Conservation (phyloP, 441 rosid genomes). For the Aleurites moluccanus region DNA sequence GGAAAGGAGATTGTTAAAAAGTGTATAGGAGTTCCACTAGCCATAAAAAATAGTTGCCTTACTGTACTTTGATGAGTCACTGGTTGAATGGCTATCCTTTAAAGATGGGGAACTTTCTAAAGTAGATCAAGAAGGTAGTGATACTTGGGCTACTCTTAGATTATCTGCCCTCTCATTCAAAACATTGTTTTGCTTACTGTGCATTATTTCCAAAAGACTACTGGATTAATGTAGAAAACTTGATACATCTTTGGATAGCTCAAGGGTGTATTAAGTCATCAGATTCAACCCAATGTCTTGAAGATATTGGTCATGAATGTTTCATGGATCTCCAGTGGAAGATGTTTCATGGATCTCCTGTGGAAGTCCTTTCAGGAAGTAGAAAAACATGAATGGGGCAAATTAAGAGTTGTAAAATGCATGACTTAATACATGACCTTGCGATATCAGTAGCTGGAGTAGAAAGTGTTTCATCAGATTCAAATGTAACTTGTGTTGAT, state of each 20-base stretch:
- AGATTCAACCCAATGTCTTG: background rate
- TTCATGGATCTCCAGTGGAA: constrained; percentile 17
- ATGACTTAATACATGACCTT: constrained; percentile 37
- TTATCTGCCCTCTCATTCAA: constrained; percentile 18
- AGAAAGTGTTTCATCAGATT: background rate
- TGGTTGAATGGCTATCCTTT: constrained; percentile 23
- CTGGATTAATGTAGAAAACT: background rate
- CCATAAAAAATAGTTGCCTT: constrained; percentile 27
- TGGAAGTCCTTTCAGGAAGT: constrained; percentile 29
- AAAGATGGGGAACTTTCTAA: constrained; percentile 8
- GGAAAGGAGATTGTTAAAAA: constrained; percentile 29
- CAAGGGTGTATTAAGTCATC: constrained; percentile 22
- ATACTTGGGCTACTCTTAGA: constrained; percentile 7
- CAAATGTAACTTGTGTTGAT: background rate
- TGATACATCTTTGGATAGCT: constrained; percentile 25
- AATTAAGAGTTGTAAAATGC: constrained; percentile 26
- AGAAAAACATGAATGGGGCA: constrained; percentile 7
- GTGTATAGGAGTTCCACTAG: constrained; percentile 39
- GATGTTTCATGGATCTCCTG: constrained; percentile 18
- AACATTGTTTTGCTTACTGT: constrained; percentile 31
- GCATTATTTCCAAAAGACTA: constrained; percentile 24
- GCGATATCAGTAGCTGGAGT: constrained; percentile 23
- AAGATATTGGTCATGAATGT: constrained; percentile 10
- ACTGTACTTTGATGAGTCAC: constrained; percentile 4
- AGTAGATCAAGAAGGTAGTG: background rate